Evolutionary conservation across 352 stramenopile genomes (phyloP), one percentile per base, ranked within the genome.

Genomic region (Plasmopara viticola): DNA sequence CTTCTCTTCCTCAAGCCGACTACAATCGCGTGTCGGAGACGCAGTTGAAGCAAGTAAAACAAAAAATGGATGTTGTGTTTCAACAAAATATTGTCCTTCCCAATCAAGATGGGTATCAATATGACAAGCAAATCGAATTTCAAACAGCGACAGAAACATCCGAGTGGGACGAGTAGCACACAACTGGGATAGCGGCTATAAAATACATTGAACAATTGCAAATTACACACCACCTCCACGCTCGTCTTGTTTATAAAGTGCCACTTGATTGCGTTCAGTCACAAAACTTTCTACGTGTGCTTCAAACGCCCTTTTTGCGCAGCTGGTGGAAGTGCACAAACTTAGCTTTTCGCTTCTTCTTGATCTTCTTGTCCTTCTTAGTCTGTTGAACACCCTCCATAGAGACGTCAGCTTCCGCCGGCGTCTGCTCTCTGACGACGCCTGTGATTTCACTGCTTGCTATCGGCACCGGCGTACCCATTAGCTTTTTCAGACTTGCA

Each of bases 301-400:
- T 37, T 76, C 84, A 91, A 64, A 87, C 78, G 47, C 83, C 83
- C 69, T 94, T 94, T 74, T 94, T 94, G 54, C 83, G 83, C 38
- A 91, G 68, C 47, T 74, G 73, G 71, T 94, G 80, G 67, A 94
- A 91, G 62, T 90, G 80, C 54, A 94, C 70, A 40, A 91, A 89
- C 64, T 91, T 91, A 52, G 83, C 78, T 72, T 85, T 87, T 62
- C 73, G 60, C 64, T 86, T 85, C 63, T 72, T 78, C 28, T 31
- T 56, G 42, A 58, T 54, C 58, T 83, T 87, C 59, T 66, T 65
- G 54, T 79, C 82, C 54, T 79, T 77, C 59, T 83, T 78, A 41
- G 62, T 52, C 59, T 86, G 84, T 52, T 84, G 72, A 34, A 60
- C 64, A 14, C 69, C 61, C 7, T 60, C 62, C 63, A 70, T 72